Base-by-base conservation (phyloP, 345 rosid species). In the Syzygium jambos region DNA sequence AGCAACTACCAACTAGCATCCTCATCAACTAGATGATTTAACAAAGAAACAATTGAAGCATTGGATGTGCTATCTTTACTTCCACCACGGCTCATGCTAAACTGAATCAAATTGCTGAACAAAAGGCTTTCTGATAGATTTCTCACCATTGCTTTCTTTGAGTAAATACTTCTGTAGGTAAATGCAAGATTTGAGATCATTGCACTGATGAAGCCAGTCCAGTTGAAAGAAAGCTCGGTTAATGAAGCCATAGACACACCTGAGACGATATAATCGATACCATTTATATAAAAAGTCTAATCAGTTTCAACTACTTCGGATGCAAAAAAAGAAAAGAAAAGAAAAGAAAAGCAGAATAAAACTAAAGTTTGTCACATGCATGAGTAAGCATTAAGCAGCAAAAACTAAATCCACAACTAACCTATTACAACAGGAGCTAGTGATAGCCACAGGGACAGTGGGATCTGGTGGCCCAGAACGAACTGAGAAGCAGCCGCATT, bases 401-500 rank as follows among this genome's bases (percentile, higher is more conserved):
- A 68, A 30, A 68, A 68, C 23, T 17, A 34, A 68, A 68, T 16
- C 78, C 46, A 30, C 46, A 73, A 73, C 73, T 89, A 90, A 97
- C 99, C 99, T 59, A 96, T 30, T 57, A 98, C 98, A 89, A 97
- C 99, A 84, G 99, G 98, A 89, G 95, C 94, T 85, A 96, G 90
- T 84, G 99, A 95, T 77, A 98, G 92, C 99, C 99, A 98, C 46
- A 98, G 93, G 86, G 98, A 85, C 3, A 95, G 15, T 10, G 99
- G 99, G 51, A 98, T 96, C 25, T 92, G 82, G 85, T 98, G 99
- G 87, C 99, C 99, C 11, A 98, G 93, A 86, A 98, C 7, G 89
- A 96, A 98, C 23, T 98, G 99, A 55, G 99, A 96, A 90, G 99
- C 98, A 87, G 96, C 93, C 51, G 99, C 99, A 53, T 96, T 98